Base-by-base conservation (phyloP, 305 asterid genomes). In the Fraxinus sp. region DNA sequence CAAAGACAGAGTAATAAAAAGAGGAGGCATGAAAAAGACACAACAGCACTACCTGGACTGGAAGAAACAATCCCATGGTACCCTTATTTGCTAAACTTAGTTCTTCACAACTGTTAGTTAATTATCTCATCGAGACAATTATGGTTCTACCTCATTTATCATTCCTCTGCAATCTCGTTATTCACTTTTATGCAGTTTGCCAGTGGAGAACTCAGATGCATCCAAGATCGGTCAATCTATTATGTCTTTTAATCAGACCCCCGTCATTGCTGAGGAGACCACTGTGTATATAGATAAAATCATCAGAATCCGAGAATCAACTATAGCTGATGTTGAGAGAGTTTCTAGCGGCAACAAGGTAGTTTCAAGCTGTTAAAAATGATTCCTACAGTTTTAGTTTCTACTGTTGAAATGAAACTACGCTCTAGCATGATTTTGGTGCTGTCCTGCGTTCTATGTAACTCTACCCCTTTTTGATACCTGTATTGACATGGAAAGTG, bases 241-340 rank as follows among this genome's bases (percentile, higher is more conserved):
- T 35, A 74, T 79, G 28, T 85, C 86, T 73, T 83, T 79, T 57
- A 85, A 82, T 75, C 84, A 80, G 64, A 83, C 85, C 81, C 83
- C 88, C 30, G 85, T 80, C 75, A 88, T 90, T 77, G 80, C 86
- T n/a, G 92, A 79, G 83, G 91, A 88, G 86, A 91, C 97, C 71
- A 90, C 93, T 10, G 93, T 91, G 35, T 91, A 87, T 81, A 85
- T 93, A 3, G 98, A 94, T 81, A 93, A 95, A 89, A 80, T 92
- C 43, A 85, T 93, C 85, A 91, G 97, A 76, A 79, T 92, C 84
- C 89, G 89, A 73, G 97, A 94, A 92, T 91, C 92, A 71, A 89
- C 89, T 20, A 79, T 87, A 46, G 84, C 89, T 16, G 91, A 82
- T 4, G 84, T 89, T 73, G 92, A 87, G 82, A 86, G 87, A 80